Evolutionary conservation across 352 stramenopile species (phyloP), one percentile per base, ranked within the genome.

Genomic region (Hyaloperonospora brassicae): DNA sequence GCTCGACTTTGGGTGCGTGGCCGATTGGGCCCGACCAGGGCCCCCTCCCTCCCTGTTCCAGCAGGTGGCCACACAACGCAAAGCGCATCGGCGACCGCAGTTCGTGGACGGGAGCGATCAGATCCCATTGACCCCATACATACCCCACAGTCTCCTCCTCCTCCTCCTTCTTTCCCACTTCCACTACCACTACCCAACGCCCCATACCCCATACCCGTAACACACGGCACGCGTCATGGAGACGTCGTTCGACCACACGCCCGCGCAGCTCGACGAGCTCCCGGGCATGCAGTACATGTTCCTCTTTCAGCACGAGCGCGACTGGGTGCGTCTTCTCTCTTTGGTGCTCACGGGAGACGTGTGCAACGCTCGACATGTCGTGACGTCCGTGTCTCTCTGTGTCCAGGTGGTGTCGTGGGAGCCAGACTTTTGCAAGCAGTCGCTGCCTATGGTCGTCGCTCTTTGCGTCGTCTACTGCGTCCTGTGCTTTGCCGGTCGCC

Each of bases 401-500:
- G 2, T 40, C 22, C 45, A 86, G 78, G 58, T 72, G 52, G 72
- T 89, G 36, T 76, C 81, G 45, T 87, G 76, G 81, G 46, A 89
- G 52, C 67, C 74, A 14, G 55, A 62, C 30, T 92, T 87, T 55
- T 89, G 79, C 60, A 72, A 69, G 42, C 61, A 88, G 41, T 86
- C 81, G 25, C 66, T 92, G 38, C 59, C 51, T 27, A 65, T 86
- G 52, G 78, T 67, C 11, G 53, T 94, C 36, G 55, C 65, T 41
- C 55, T 92, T 14, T 89, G 76, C 57, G 77, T 64, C 24, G 61
- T 55, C 47, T 95, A 95, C 70, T 64, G 79, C 34, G 61, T 84
- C 36, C 47, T 93, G 47, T 91, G 83, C 74, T 91, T 92, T 34
- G 70, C 67, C 14, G 83, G 84, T 22, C 73, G 80, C 52, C 79